These are phyloP conservation scores for Aspergillus tanneri DNA, from an alignment of 2,329 filamentous ascomycete species.

Conservation along the genomic window DNA sequence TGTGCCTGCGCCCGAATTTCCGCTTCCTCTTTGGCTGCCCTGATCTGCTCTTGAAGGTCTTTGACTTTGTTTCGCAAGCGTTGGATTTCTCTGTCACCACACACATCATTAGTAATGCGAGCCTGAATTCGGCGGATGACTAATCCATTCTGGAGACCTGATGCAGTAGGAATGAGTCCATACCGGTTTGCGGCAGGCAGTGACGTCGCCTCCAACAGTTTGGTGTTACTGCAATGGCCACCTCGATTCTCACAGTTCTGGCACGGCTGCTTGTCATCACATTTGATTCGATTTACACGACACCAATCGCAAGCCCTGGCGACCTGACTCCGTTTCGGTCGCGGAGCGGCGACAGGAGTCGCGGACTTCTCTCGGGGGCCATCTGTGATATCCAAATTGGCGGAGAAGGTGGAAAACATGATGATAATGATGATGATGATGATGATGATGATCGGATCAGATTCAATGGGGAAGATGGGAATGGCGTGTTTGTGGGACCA, in stretches of 20 bases:
- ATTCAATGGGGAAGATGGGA: too few species aligned
- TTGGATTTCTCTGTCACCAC: background rate
- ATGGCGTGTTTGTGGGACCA: background rate
- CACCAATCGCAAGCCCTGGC: constrained; percentile 30
- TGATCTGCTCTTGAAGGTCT: background rate
- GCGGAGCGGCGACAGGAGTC: background rate
- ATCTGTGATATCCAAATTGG: constrained; percentile 6
- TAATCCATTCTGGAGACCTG: background rate
- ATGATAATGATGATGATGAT: background rate
- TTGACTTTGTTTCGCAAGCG: background rate
- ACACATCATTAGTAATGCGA: background rate
- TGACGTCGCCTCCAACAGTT: background rate
- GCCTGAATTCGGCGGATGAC: too few species aligned
- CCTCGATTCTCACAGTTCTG: constrained; percentile 23
- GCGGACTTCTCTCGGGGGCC: background rate
- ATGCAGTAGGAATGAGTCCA: too few species aligned
- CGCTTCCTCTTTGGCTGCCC: too few species aligned
- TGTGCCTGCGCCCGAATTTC: too few species aligned
- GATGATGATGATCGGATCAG: too few species aligned
- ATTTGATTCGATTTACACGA: constrained; percentile 29
- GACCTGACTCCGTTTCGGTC: constrained; percentile 22
- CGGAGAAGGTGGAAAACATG: constrained; percentile 6
- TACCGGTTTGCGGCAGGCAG: background rate
- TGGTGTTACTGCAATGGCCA: constrained; percentile 19
- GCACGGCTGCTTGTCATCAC: constrained; percentile 27